These are phyloP conservation scores for Suhomyces sp. DNA, from an alignment of 805 yeast species.

Conservation along the genomic window DNA sequence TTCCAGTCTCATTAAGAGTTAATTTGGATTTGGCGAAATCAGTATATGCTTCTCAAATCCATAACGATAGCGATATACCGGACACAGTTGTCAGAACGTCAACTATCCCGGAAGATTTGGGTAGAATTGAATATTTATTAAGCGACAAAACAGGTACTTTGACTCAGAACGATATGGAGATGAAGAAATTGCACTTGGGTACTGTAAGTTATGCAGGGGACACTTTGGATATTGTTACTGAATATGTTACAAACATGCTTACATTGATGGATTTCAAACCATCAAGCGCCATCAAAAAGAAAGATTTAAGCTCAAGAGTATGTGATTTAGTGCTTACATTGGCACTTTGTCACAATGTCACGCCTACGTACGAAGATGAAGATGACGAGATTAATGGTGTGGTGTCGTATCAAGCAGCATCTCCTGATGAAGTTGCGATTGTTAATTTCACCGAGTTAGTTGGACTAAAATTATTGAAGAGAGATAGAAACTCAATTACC, in stretches of 20 bases:
- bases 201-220: slow-evolving; percentile 90
- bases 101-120: slow-evolving; percentile 96
- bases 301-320: slow-evolving; percentile 69
- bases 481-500: slow-evolving; percentile 78
- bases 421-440: slow-evolving; percentile 98
- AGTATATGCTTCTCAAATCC: slow-evolving; percentile 93
- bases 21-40: slow-evolving; percentile 93
- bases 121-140: slow-evolving; percentile 87
- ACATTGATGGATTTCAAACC: slow-evolving; percentile 21
- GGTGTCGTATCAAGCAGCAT: slow-evolving; percentile 88
- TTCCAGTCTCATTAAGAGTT: slow-evolving; percentile 93
- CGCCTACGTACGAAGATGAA: slow-evolving; percentile 74
- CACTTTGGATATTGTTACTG: slow-evolving; percentile 82
- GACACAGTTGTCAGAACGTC: slow-evolving; percentile 94
- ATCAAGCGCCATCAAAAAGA: slow-evolving; percentile 39
- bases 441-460: slow-evolving; percentile 86
- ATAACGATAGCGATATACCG: slow-evolving; percentile 76
- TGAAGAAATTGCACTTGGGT: slow-evolving; percentile 90
- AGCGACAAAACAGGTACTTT: slow-evolving; percentile 97
- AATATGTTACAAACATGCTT: slow-evolving; percentile 46
- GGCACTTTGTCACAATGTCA: slow-evolving; percentile 96
- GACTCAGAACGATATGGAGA: slow-evolving; percentile 97
- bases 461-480: slow-evolving; percentile 73
- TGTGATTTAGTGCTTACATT: slow-evolving; percentile 77
- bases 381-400: slow-evolving; percentile 51